Conservation (phyloP, 176 grass and related monocot species). For the Chrysopogon serrulatus region DNA sequence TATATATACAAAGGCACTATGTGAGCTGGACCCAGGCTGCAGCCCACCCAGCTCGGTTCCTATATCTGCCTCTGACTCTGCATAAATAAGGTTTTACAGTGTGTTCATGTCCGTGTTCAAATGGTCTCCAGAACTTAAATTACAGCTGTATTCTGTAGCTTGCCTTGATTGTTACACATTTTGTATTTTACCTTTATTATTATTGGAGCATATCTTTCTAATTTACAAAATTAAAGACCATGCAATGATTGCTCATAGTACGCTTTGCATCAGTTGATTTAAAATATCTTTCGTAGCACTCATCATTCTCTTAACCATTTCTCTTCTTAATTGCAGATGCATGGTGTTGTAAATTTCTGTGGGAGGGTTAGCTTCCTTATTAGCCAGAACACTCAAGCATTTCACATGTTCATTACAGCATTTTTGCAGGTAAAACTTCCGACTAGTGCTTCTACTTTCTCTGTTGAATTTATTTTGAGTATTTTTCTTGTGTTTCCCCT, state of each 20-base stretch:
- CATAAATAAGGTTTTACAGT: background rate
- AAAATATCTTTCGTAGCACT: background rate
- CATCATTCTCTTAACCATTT: background rate
- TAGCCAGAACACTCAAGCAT: slow-evolving; percentile 84
- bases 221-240: background rate
- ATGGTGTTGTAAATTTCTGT: slow-evolving; percentile 88
- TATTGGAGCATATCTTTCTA: background rate
- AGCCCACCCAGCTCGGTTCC: too few relatives aligned
- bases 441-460: background rate
- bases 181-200: background rate
- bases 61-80: too few relatives aligned
- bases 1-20: too few relatives aligned
- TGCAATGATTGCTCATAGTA: background rate
- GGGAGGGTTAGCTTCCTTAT: slow-evolving; percentile 71
- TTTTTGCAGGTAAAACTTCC: slow-evolving; percentile 64
- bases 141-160: background rate
- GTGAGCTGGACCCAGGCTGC: too few relatives aligned
- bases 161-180: background rate
- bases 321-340: slow-evolving; percentile 53
- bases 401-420: slow-evolving; percentile 79
- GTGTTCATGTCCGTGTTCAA: background rate
- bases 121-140: background rate
- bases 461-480: background rate
- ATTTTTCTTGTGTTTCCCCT: slow-evolving; percentile 4
- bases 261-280: background rate